Base-by-base conservation (phyloP, 75 land plant genomes). In the Azolla pinnata region DNA sequence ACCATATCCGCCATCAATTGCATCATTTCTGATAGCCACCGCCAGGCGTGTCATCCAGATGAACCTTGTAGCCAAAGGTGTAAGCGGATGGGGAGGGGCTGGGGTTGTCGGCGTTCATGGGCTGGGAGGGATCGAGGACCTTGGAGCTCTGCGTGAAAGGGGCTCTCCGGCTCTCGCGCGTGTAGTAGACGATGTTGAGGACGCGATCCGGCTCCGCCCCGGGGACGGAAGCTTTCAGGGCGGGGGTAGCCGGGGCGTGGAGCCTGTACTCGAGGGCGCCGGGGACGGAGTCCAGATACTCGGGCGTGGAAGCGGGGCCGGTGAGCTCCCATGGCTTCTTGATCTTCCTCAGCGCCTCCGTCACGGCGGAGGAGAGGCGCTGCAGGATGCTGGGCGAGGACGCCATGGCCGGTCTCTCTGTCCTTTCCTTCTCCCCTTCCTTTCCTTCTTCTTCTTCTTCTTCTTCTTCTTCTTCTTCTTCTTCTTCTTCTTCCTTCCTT, bases 251-350 rank as follows among this genome's bases (percentile, higher is more conserved):
- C 2, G 99, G 91, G 58, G 85, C 72, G 59, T 18, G 9, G 19
- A 31, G 24, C 8, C 96, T 77, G 86, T 89, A 88, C 51, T 89
- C 96, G 12, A 28, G 16, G 27, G 88, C 90, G 5, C 20, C 19
- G 1, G 90, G 99, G 0, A 85, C 27, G 19, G 99, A 76, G 17
- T 49, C 33, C n/a, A 42, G 33, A 75, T 79, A 95, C 73, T 89
- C 99, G 1, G 96, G 82, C 2, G 54, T 23, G 34, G 99, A 50
- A 42, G 79, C 74, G 0, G 91, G 97, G 17, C 97, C 99, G 12
- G 99, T 90, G 57, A 86, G 71, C 61, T 86, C 67, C 99, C 97
- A 95, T 3, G 91, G 99, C 56, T 67, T 75, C 78, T 73, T 80
- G 18, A 74, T 12, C 38, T n/a, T n/a, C 45, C 63, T 66, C 40